Conservation (phyloP, 2,329 filamentous ascomycete genomes). For the Exutisphaerella laricina region DNA sequence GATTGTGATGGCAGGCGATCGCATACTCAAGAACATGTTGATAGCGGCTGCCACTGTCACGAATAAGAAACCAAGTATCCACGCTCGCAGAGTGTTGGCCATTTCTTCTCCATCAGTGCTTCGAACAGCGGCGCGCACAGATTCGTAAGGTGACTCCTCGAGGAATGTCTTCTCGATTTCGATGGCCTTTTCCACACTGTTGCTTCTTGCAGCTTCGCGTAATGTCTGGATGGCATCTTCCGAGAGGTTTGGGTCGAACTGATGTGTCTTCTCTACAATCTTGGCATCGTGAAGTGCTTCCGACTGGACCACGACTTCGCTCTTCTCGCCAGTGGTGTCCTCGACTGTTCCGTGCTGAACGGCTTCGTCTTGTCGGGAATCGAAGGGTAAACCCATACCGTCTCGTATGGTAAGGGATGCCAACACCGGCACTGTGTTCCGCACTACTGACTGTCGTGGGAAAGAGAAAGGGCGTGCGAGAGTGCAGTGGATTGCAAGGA, state of each 20-base stretch:
- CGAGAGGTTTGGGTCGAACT: conserved; percentile 18
- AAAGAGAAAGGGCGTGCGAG: not conserved
- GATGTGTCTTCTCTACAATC: conserved; percentile 13
- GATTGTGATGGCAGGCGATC: conserved; percentile 85
- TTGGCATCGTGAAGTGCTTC: conserved; percentile 14
- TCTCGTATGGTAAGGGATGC: not conserved
- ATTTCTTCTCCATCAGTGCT: conserved; percentile 61
- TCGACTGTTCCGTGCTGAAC: conserved; percentile 1
- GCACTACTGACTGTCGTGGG: not conserved
- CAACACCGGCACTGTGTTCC: not conserved
- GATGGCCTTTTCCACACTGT: conserved; percentile 14
- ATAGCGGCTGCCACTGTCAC: conserved; percentile 55
- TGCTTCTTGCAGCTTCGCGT: conserved; percentile 12
- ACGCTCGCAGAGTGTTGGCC: conserved; percentile 60
- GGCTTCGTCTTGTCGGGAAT: not conserved
- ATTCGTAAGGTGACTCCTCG: too few relatives aligned
- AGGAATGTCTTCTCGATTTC: too few relatives aligned
- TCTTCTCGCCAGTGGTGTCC: conserved; percentile 4
- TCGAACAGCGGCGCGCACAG: conserved; percentile 55
- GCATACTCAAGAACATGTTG: conserved; percentile 81
- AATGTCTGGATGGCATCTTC: conserved; percentile 16
- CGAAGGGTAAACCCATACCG: conserved; percentile 2
- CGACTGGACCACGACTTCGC: conserved; percentile 6
- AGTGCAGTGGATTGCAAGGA: too few relatives aligned
- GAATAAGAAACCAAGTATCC: conserved; percentile 56